phyloP scores from a whole-genome alignment of 2,329 filamentous ascomycete species.

The Pestalotiopsis sp. region DNA sequence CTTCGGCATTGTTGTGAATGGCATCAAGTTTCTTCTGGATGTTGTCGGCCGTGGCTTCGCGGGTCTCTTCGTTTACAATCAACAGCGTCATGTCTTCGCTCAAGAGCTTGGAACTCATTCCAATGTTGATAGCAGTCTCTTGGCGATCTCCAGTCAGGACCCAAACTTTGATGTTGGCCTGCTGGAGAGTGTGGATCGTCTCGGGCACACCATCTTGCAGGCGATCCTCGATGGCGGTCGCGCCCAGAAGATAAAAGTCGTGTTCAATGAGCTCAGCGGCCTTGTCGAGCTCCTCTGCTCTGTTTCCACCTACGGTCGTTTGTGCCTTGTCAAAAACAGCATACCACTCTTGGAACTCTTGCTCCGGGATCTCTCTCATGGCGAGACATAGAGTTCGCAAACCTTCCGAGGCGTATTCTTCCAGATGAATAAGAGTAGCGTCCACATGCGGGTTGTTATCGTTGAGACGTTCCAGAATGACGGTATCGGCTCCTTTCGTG shows the following conservation, averaged over 20 bases:
- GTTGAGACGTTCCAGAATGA: conserved; percentile 89
- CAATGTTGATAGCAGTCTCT: conserved; percentile 99
- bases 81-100: conserved; percentile 98
- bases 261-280: conserved; percentile 94
- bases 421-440: conserved; percentile 88
- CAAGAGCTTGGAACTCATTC: conserved; percentile 98
- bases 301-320: conserved; percentile 89
- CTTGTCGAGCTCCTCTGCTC: conserved; percentile 94
- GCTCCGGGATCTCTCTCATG: conserved; percentile 88
- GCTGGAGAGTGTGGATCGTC: conserved; percentile 95
- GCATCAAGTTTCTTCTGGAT: conserved; percentile 92
- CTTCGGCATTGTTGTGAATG: conserved; percentile 79
- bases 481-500: conserved; percentile 96
- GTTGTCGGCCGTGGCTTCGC: conserved; percentile 81
- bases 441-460: conserved; percentile 86
- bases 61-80: conserved; percentile 90
- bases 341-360: conserved; percentile 87
- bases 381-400: conserved; percentile 92
- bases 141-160: conserved; percentile 96
- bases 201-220: conserved; percentile 97
- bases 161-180: conserved; percentile 98
- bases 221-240: conserved; percentile 96
- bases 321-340: conserved; percentile 84
- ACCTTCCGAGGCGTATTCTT: conserved; percentile 97
- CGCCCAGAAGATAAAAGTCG: conserved; percentile 87